phyloP scores from a whole-genome alignment of 2,329 filamentous ascomycete species.

The Colletotrichum somersetense region DNA sequence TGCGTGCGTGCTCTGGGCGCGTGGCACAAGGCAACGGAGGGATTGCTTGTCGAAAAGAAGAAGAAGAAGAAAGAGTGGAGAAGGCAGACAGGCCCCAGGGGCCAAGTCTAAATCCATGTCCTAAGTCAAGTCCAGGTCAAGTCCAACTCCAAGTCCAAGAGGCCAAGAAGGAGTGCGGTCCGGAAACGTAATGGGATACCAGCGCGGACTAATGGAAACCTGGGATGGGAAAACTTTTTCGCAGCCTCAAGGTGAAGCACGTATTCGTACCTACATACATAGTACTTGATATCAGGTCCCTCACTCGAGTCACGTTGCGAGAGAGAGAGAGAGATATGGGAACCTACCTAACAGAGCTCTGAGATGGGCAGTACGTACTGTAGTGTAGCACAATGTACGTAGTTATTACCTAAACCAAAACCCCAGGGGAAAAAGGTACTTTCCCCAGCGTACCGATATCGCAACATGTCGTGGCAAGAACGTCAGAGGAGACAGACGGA shows the following conservation, averaged over 20 bases:
- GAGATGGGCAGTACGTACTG: no score
- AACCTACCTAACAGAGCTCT: background rate
- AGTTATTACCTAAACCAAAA: conserved; percentile 22
- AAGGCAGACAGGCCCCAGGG: background rate
- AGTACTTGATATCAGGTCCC: no score
- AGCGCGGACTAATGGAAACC: conserved; percentile 39
- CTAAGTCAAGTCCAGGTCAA: background rate
- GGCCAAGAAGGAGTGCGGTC: conserved; percentile 33
- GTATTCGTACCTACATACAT: no score
- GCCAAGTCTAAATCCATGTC: conserved; percentile 8
- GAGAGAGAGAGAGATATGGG: background rate
- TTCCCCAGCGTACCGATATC: background rate
- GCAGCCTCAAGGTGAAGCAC: background rate
- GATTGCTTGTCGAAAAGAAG: conserved; percentile 4
- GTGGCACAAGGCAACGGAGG: background rate
- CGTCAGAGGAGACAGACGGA: background rate
- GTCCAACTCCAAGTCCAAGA: conserved; percentile 8
- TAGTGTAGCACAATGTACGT: no score
- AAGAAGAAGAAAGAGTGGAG: background rate
- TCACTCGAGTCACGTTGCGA: conserved; percentile 24
- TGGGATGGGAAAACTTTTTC: conserved; percentile 37
- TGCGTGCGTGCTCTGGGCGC: background rate
- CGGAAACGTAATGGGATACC: conserved; percentile 49
- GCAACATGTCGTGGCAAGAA: background rate
- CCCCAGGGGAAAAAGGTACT: background rate